Evolutionary conservation across 352 stramenopile species (phyloP).

Genomic region (Globisporangium okanoganense): DNA sequence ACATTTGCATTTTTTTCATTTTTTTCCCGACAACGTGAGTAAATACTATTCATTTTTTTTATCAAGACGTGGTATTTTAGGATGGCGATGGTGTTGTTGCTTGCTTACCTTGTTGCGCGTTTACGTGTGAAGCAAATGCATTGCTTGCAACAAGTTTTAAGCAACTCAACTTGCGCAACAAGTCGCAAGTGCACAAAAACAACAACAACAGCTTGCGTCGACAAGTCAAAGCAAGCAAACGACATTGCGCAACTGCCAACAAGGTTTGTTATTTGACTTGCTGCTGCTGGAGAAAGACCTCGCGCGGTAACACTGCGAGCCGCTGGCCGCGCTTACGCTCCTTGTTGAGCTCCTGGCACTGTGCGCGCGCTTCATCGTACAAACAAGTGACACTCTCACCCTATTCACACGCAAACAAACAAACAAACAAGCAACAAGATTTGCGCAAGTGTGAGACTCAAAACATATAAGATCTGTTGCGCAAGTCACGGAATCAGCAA

Average conservation of each 20-base stretch:
- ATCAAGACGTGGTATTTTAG: slow-evolving; percentile 4
- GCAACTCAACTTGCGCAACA: background rate
- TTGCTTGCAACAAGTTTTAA: background rate
- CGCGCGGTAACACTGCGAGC: slow-evolving; percentile 36
- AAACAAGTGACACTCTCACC: slow-evolving; percentile 37
- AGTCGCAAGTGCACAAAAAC: background rate
- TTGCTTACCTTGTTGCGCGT: background rate
- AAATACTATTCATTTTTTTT: slow-evolving; percentile 4
- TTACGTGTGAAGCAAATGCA: no score
- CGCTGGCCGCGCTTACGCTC: slow-evolving; percentile 44
- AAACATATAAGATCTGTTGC: background rate
- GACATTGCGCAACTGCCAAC: background rate
- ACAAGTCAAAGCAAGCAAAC: no score
- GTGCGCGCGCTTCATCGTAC: slow-evolving; percentile 47
- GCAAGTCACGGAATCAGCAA: background rate
- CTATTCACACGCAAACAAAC: slow-evolving; percentile 25
- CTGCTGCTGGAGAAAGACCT: slow-evolving; percentile 39
- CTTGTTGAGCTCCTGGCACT: slow-evolving; percentile 44
- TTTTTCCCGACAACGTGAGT: slow-evolving; percentile 7
- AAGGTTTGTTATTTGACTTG: background rate
- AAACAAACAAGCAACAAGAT: background rate
- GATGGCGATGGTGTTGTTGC: no score
- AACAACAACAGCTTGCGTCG: background rate
- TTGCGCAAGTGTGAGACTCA: background rate
- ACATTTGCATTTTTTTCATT: slow-evolving; percentile 4